Conservation (phyloP, 306 rosid genomes). For the Mimosa pudica region DNA sequence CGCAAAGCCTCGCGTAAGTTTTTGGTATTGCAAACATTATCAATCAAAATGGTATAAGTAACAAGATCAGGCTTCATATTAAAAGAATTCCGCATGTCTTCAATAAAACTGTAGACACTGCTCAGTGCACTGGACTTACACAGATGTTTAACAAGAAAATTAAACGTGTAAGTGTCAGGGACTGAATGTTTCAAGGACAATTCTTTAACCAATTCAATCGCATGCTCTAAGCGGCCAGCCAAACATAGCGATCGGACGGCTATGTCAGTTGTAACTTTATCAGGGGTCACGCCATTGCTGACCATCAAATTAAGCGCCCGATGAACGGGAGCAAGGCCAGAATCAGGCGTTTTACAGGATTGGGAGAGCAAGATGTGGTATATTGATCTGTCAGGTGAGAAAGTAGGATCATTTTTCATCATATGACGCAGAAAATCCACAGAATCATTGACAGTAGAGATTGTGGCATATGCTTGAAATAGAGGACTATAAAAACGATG, state of each 20-base stretch:
- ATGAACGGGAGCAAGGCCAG: constrained; percentile 59
- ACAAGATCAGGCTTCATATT: constrained; percentile 72
- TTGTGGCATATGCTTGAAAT: constrained; percentile 70
- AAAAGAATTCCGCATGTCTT: constrained; percentile 48
- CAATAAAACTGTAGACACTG: constrained; percentile 58
- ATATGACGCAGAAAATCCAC: constrained; percentile 72
- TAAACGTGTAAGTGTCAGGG: constrained; percentile 72
- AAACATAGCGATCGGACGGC: constrained; percentile 69
- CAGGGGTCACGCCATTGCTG: constrained; percentile 54
- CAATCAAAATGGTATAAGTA: constrained; percentile 80
- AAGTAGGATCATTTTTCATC: constrained; percentile 53
- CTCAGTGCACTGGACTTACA: constrained; percentile 59
- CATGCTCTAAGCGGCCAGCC: constrained; percentile 55
- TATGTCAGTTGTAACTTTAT: constrained; percentile 64
- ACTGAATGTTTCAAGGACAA: constrained; percentile 52
- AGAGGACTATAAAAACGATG: constrained; percentile 58
- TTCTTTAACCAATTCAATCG: constrained; percentile 56
- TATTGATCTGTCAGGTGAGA: constrained; percentile 74
- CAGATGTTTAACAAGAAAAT: constrained; percentile 63
- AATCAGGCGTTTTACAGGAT: constrained; percentile 50
- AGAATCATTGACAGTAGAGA: constrained; percentile 67
- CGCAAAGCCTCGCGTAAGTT: constrained; percentile 70
- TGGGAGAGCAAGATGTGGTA: constrained; percentile 65
- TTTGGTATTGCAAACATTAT: constrained; percentile 74
- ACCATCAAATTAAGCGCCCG: constrained; percentile 75